Base-by-base conservation (phyloP, 805 yeast genomes). In the Ogataea haglerorum region DNA sequence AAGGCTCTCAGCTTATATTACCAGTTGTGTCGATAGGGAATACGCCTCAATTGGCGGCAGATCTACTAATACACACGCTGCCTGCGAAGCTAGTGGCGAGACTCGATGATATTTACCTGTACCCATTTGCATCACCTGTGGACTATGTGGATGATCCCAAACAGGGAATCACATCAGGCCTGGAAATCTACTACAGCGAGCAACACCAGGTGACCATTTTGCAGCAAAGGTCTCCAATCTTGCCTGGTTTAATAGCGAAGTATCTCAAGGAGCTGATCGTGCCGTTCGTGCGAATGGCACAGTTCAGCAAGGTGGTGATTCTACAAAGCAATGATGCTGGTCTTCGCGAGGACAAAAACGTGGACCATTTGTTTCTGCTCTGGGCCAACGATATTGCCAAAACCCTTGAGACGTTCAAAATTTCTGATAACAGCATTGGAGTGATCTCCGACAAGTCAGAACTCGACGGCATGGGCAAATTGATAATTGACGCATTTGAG, bases 11-110 rank as follows among this genome's bases (percentile, higher is more conserved):
- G 1, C 63, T 84, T n/a, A 56, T 91, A 1, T 30, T 93, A 1
- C 98, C 98, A 0, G 64, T 89, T 0, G 84, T 93, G 0, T 79
- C 96, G 3, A 74, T 86, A 5, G 98, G 95, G 6, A 93, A 91
- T 54, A 83, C 89, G 3, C 95, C 98, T 0, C 99, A 93, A 59
- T 65, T 91, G 35, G 64, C 90, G 0, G 61, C 75, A 5, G 98
- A 90, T 60, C 67, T 90, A 22, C 63, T 91, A 18, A 67, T 89
- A 8, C 83, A 82, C 52, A 76, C 81, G n/a, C 63, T 75, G 17
- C 49, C 57, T 5, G 74, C 82, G 43, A 47, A 61, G 41, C 74
- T 73, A 27, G 68, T 82, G 3, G 78, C 75, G 9, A 55, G 74
- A 12, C 61, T 90, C 21, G 83, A 84, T 52, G 80, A 80, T 37